Conservation (phyloP, 2,329 filamentous ascomycete species). For the Alternaria burnsii region DNA sequence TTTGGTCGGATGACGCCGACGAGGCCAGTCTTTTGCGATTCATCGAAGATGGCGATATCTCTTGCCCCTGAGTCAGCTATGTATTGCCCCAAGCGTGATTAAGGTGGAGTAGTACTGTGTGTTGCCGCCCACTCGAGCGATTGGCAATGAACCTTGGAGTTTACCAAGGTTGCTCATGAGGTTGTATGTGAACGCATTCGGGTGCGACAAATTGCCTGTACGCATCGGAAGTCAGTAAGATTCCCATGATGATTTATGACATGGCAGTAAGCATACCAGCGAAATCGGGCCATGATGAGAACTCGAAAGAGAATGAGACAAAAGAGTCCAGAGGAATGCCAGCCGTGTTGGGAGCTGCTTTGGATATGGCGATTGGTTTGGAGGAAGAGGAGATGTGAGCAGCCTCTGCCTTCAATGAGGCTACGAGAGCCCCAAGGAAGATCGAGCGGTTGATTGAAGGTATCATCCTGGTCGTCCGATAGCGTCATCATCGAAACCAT, state of each 20-base stretch:
- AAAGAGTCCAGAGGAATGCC: conserved; percentile 14
- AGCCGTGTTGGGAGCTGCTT: conserved; percentile 1
- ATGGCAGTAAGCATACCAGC: background rate
- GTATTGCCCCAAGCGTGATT: rapidly evolving
- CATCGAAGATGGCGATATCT: conserved; percentile 5
- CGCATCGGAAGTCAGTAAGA: background rate
- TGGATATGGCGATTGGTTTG: conserved; percentile 1
- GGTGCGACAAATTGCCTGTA: conserved; percentile 60
- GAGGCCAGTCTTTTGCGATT: conserved; percentile 28
- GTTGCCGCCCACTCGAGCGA: conserved; percentile 71
- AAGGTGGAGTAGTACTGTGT: conserved; percentile 62
- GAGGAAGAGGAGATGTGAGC: background rate
- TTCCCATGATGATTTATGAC: background rate
- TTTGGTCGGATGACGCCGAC: conserved; percentile 62
- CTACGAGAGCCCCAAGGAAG: background rate
- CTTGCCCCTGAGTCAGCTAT: no score
- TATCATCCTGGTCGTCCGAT: background rate
- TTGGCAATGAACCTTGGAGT: conserved; percentile 64
- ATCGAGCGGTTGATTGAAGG: background rate
- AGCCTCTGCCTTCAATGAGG: background rate
- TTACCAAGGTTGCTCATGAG: conserved; percentile 65
- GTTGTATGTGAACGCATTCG: conserved; percentile 68
- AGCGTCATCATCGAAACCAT: background rate
- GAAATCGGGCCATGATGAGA: conserved; percentile 15
- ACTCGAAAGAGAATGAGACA: conserved; percentile 9